A percentile compares a stretch with the other conserved stretches of the same genome.
These are phyloP conservation scores for Cryptococcus neoformans DNA, from an alignment of 1,284 basidiomycete genomes.

Conservation along the genomic window DNA sequence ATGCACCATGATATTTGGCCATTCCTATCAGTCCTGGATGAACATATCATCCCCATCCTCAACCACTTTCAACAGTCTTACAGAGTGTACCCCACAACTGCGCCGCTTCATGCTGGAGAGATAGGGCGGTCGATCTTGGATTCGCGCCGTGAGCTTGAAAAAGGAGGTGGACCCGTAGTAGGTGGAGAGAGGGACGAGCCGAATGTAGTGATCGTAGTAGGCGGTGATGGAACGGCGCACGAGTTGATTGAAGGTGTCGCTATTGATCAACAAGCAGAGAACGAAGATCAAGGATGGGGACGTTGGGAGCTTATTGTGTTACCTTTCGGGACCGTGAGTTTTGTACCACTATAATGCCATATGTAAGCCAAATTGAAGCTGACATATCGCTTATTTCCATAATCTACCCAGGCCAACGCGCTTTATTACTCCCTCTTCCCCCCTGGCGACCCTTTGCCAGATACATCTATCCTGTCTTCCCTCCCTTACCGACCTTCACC, in stretches of 20 bases:
- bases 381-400: neutral
- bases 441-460: constrained; percentile 39
- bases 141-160: neutral
- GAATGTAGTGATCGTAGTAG: constrained; percentile 59
- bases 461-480: constrained; percentile 1
- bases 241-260: constrained; percentile 69
- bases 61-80: constrained; percentile 37
- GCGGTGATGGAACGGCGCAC: constrained; percentile 87
- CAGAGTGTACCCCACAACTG: constrained; percentile 55
- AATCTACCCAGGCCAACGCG: constrained; percentile 67
- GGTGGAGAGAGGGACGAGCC: neutral
- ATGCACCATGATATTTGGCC: neutral
- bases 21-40: constrained; percentile 53
- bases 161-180: no score
- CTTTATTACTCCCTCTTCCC: constrained; percentile 59
- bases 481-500: neutral
- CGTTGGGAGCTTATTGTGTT: constrained; percentile 49
- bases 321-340: constrained; percentile 68
- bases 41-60: constrained; percentile 66
- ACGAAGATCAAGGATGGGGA: neutral
- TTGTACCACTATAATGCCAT: neutral
- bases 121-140: constrained; percentile 54
- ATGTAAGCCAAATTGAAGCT: constrained; percentile 3
- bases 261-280: constrained; percentile 4
- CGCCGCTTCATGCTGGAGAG: constrained; percentile 60